Percentiles rank a stretch among this genome's conserved stretches.
phyloP scores from a whole-genome alignment of 306 rosid species.

The Fragaria nilgerrensis region DNA sequence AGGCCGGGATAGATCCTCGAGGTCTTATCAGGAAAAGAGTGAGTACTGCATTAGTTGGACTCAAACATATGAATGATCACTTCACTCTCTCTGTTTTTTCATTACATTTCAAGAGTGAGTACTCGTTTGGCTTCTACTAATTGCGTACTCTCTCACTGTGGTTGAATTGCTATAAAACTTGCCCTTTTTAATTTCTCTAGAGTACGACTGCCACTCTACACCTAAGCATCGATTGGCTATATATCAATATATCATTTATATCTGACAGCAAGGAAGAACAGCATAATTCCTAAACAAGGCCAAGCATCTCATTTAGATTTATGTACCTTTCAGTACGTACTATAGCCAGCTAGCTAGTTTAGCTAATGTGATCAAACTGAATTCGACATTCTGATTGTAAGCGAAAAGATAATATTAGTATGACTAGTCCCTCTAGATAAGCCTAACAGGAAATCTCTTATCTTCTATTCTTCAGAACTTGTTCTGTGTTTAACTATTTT shows the following conservation, averaged over 20 bases:
- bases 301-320: not conserved
- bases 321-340: not conserved
- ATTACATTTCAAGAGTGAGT: not conserved
- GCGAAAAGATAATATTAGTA: too few species aligned
- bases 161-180: not conserved
- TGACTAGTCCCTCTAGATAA: too few species aligned
- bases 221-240: not conserved
- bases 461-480: not conserved
- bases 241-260: not conserved
- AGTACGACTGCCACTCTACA: not conserved
- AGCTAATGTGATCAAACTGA: not conserved
- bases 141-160: not conserved
- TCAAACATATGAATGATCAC: not conserved
- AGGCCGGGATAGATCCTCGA: not conserved
- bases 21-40: not conserved
- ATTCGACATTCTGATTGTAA: not conserved
- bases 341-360: not conserved
- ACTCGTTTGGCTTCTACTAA: not conserved
- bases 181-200: not conserved
- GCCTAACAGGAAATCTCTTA: not conserved
- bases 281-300: not conserved
- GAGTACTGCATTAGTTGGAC: not conserved
- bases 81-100: not conserved
- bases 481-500: slow-evolving; percentile 11
- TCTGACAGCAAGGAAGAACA: not conserved